A percentile compares a stretch with the other conserved stretches of the same genome.
phyloP scores from a whole-genome alignment of 2,329 filamentous ascomycete genomes.

The Trichoderma sp. region DNA sequence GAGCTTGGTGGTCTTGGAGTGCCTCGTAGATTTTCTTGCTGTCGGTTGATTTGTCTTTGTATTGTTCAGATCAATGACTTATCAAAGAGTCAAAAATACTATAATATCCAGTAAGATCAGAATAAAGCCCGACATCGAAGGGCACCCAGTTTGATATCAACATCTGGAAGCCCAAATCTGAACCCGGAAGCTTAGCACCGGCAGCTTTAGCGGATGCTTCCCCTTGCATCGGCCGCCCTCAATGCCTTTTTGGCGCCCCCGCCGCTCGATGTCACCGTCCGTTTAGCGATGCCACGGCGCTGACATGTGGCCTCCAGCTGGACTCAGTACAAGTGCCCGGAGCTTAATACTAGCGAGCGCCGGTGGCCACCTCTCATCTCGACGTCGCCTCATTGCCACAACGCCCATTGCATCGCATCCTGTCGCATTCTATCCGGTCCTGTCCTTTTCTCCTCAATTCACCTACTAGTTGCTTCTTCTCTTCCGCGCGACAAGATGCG shows the following conservation, averaged over 20 bases:
- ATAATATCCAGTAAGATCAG: neutral
- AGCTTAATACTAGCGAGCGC: neutral
- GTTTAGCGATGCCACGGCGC: neutral
- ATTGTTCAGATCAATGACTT: neutral
- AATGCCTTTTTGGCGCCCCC: neutral
- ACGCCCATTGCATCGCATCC: neutral
- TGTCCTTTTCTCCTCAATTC: no score
- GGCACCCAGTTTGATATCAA: neutral
- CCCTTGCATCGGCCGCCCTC: neutral
- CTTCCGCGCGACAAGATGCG: conserved; percentile 27
- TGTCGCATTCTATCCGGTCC: neutral
- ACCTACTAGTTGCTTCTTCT: neutral
- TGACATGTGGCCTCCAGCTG: neutral
- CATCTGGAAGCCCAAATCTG: neutral
- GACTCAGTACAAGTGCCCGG: neutral
- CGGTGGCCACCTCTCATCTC: conserved; percentile 1
- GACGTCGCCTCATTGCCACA: neutral
- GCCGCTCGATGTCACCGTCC: neutral
- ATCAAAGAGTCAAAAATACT: neutral
- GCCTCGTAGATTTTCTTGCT: neutral
- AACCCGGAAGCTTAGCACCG: neutral
- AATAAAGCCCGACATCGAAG: neutral
- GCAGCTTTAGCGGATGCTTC: neutral
- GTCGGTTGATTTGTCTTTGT: neutral
- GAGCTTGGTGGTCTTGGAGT: no score